Evolutionary conservation across 2,329 filamentous ascomycete species (phyloP).

Genomic region (Pseudogymnoascus sp.): DNA sequence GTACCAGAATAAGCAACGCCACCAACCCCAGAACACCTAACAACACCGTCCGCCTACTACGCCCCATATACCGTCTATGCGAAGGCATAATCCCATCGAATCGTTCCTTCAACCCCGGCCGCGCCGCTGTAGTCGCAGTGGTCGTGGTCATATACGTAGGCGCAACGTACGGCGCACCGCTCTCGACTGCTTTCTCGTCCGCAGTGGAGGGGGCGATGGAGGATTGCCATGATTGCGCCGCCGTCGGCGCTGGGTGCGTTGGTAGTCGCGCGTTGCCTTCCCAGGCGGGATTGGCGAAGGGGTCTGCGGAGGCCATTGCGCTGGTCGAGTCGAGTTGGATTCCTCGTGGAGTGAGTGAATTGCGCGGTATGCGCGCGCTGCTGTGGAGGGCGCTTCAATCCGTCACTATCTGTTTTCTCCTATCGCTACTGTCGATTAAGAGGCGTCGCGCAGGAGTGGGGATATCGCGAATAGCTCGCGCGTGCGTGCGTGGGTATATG

Average conservation of each 20-base stretch:
- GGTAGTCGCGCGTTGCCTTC: not conserved
- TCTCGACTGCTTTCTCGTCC: not conserved
- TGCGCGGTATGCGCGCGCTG: not conserved
- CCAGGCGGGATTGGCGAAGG: constrained; percentile 1
- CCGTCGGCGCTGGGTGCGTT: not conserved
- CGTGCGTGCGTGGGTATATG: too few relatives aligned
- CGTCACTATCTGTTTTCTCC: not conserved
- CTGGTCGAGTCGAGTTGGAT: not conserved
- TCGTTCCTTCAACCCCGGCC: not conserved
- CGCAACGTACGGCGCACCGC: not conserved
- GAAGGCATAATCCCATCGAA: not conserved
- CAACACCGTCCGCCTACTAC: constrained; percentile 11
- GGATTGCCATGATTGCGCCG: not conserved
- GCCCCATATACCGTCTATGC: constrained; percentile 12
- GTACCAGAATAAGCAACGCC: constrained; percentile 8
- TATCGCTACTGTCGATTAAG: not conserved
- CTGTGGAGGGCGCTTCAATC: not conserved
- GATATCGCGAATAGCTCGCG: too few relatives aligned
- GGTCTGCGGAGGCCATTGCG: not conserved
- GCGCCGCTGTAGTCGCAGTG: not conserved
- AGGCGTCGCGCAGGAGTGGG: too few relatives aligned
- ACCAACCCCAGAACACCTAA: constrained; percentile 12
- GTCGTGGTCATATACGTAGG: not conserved
- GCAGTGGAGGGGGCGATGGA: not conserved
- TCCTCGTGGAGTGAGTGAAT: too few relatives aligned